Conservation (phyloP, 164 flowering plant species). For the Vitis riparia region DNA sequence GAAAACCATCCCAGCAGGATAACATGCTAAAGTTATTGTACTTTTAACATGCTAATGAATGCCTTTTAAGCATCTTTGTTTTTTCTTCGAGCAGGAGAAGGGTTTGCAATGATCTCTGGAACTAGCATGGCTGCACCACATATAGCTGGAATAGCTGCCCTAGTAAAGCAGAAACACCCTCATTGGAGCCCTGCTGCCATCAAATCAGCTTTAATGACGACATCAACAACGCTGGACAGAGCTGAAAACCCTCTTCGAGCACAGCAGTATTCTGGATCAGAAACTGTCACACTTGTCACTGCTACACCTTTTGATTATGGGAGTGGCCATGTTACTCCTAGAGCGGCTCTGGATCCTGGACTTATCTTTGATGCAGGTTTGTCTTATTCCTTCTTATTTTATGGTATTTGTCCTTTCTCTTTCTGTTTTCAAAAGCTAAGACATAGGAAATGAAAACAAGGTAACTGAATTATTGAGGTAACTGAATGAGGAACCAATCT, state of each 20-base stretch:
- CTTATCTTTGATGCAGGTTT: constrained; percentile 93
- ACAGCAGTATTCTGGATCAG: constrained; percentile 79
- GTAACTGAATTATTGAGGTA: too few relatives aligned
- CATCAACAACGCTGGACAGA: constrained; percentile 70
- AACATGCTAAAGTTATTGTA: too few relatives aligned
- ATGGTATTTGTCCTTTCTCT: too few relatives aligned
- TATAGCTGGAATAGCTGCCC: constrained; percentile 96
- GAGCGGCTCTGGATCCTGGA: constrained; percentile 94
- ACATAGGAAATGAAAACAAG: too few relatives aligned
- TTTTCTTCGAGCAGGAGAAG: constrained; percentile 67
- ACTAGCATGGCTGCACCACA: constrained; percentile 99
- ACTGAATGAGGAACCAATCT: too few relatives aligned
- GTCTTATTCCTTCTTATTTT: background rate
- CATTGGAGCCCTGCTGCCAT: constrained; percentile 94
- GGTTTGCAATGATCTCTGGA: constrained; percentile 94
- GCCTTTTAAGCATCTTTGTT: too few relatives aligned
- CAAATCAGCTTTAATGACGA: constrained; percentile 96
- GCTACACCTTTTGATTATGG: constrained; percentile 98
- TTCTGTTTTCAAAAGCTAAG: too few relatives aligned
- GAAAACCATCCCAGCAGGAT: too few relatives aligned
- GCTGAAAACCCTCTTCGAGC: constrained; percentile 86
- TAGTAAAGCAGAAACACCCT: constrained; percentile 91
- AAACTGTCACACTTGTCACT: constrained; percentile 54
- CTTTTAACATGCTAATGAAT: too few relatives aligned
- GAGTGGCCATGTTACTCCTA: constrained; percentile 91